Evolutionary conservation across 106 monocot species (phyloP).

Genomic region (Phalaenopsis equestris): DNA sequence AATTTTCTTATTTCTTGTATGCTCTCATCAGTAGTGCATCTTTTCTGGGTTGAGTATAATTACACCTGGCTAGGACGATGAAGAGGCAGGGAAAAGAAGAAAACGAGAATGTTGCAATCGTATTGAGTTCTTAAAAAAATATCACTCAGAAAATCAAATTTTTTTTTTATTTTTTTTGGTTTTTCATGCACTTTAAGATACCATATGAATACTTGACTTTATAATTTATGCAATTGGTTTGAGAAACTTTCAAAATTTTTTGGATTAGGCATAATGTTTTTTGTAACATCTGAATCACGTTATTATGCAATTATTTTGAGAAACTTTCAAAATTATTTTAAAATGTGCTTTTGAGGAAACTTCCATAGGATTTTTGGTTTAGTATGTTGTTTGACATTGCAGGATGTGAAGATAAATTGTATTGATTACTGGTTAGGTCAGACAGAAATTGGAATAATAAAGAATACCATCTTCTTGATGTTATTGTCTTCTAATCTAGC

Average conservation of each 20-base stretch:
- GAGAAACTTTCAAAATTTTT: background rate
- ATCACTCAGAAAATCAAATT: background rate
- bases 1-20: background rate
- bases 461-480: background rate
- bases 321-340: background rate
- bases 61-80: background rate
- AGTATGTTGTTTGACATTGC: constrained; percentile 22
- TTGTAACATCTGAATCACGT: background rate
- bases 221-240: background rate
- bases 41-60: background rate
- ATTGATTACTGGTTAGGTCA: constrained; percentile 66
- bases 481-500: background rate
- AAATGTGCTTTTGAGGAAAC: background rate
- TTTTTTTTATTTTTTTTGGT: background rate
- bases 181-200: background rate
- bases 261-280: background rate
- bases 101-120: background rate
- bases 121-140: background rate
- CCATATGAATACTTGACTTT: background rate
- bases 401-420: constrained; percentile 61
- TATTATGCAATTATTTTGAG: background rate
- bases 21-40: background rate
- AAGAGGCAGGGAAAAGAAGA: background rate
- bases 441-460: constrained; percentile 40
- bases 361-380: constrained; percentile 7